Percentiles rank a stretch among this genome's conserved stretches.
Conservation (phyloP, 2,329 filamentous ascomycete genomes). For the Alternaria arbusti region DNA sequence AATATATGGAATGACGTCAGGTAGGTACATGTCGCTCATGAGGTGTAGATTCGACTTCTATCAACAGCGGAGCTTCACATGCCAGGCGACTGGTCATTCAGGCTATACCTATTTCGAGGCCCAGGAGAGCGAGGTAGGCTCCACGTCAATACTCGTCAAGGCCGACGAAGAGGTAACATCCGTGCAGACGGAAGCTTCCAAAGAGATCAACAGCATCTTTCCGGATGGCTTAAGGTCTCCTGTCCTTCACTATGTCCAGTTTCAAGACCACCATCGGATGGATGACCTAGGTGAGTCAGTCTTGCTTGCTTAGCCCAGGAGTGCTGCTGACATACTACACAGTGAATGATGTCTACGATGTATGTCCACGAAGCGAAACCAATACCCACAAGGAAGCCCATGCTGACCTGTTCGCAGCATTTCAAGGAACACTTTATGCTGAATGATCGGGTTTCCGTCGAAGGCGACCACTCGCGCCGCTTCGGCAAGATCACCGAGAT, state of each 20-base stretch:
- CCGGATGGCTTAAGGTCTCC: constrained; percentile 90
- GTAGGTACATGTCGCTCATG: constrained; percentile 22
- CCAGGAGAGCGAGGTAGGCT: constrained; percentile 82
- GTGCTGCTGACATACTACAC: constrained; percentile 44
- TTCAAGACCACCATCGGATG: constrained; percentile 78
- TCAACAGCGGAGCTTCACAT: constrained; percentile 90
- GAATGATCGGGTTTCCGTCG: constrained; percentile 43
- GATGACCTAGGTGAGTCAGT: constrained; percentile 71
- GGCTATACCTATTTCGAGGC: constrained; percentile 92
- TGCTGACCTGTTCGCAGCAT: constrained; percentile 29
- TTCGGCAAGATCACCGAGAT: constrained; percentile 42
- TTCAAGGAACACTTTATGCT: constrained; percentile 45
- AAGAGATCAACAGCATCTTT: constrained; percentile 89
- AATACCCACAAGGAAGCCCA: neutral
- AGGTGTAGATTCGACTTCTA: constrained; percentile 83
- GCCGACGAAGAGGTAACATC: constrained; percentile 39
- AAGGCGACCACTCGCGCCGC: constrained; percentile 35
- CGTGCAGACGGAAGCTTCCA: constrained; percentile 67
- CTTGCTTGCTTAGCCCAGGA: neutral
- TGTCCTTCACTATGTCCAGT: constrained; percentile 88
- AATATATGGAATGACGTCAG: constrained; percentile 28
- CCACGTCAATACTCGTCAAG: constrained; percentile 28
- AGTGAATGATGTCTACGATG: constrained; percentile 17
- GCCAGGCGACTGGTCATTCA: constrained; percentile 93
- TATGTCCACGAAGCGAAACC: neutral